Conservation (phyloP, 2,329 filamentous ascomycete species). For the Emergomyces orientalis region DNA sequence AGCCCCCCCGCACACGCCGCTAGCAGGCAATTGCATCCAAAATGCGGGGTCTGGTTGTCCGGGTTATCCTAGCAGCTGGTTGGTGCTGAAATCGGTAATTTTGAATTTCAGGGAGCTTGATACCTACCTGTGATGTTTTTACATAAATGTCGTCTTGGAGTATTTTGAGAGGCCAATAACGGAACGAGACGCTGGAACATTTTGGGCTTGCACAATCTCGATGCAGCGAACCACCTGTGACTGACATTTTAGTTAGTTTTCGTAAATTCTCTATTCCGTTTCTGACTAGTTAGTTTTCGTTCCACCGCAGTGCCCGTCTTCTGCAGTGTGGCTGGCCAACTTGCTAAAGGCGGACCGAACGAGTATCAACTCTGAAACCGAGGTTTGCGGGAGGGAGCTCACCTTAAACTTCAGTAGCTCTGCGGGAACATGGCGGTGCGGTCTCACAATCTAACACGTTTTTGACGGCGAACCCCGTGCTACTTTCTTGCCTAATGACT, state of each 20-base stretch:
- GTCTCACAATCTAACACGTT: slow-evolving; percentile 1
- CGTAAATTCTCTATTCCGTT: not conserved
- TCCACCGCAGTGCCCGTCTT: not conserved
- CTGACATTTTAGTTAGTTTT: not conserved
- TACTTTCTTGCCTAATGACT: not conserved
- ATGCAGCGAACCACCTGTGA: no score
- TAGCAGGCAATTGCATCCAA: not conserved
- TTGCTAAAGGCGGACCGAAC: not conserved
- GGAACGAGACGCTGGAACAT: not conserved
- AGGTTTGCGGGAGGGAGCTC: not conserved
- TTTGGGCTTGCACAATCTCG: no score
- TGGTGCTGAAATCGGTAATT: not conserved
- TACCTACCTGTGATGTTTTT: not conserved
- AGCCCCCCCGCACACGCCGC: not conserved
- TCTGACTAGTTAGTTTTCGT: not conserved
- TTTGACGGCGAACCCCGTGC: not conserved
- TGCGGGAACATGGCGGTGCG: not conserved
- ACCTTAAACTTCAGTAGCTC: not conserved
- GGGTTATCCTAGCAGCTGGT: not conserved
- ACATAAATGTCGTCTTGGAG: not conserved
- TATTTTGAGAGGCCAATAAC: not conserved
- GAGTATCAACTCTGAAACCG: not conserved
- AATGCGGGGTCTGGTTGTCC: slow-evolving; percentile 9
- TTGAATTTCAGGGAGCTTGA: not conserved
- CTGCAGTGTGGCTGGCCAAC: not conserved